phyloP scores from a whole-genome alignment of 1,139 yeast genomes.

The Yamadazyma epiphylla region DNA sequence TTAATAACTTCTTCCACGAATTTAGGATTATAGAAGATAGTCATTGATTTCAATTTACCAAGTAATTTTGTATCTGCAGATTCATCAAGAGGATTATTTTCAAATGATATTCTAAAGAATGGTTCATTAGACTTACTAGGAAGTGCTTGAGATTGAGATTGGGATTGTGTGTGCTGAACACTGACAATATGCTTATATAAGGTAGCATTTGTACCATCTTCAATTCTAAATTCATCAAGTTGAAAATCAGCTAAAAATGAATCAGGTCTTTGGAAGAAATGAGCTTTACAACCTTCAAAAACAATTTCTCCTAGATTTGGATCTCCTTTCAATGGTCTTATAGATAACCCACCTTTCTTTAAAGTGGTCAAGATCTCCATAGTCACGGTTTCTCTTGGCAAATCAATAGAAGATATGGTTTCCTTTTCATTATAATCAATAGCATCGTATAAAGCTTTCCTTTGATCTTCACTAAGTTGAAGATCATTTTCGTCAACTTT shows the following conservation, averaged over 20 bases:
- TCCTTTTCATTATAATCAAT: conserved; percentile 84
- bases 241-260: conserved; percentile 72
- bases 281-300: conserved; percentile 79
- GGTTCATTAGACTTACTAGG: conserved; percentile 35
- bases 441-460: conserved; percentile 85
- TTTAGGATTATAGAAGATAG: conserved; percentile 79
- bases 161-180: conserved; percentile 50
- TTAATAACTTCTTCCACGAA: conserved; percentile 70
- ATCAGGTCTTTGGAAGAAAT: conserved; percentile 73
- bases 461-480: conserved; percentile 56
- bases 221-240: conserved; percentile 76
- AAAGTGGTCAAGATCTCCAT: conserved; percentile 66
- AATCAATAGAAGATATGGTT: conserved; percentile 49
- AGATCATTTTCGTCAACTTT: conserved; percentile 14
- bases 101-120: conserved; percentile 79
- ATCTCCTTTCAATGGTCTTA: conserved; percentile 38
- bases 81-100: conserved; percentile 79
- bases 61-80: conserved; percentile 75
- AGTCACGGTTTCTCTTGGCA: conserved; percentile 72
- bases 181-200: conserved; percentile 85
- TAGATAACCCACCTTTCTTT: conserved; percentile 71
- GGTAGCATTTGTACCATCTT: conserved; percentile 76
- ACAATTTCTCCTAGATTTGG: conserved; percentile 67
- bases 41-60: conserved; percentile 80
- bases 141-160: conserved; percentile 26